Conservation (phyloP, 495 filamentous ascomycete genomes). For the Xylaria castorea region DNA sequence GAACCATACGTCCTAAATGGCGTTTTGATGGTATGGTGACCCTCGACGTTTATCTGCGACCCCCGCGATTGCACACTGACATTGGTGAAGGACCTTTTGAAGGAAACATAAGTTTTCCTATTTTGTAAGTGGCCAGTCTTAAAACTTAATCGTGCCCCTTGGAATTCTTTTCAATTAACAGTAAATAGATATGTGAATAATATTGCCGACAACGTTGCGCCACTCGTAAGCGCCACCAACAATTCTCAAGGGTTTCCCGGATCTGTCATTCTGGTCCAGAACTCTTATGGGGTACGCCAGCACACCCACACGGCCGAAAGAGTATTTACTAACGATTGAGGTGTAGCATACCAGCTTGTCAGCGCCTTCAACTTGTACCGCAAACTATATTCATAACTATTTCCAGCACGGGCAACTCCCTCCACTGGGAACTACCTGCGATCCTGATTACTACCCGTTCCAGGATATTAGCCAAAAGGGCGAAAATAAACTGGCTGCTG, state of each 20-base stretch:
- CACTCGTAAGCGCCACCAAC: conserved; percentile 55
- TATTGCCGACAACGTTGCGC: conserved; percentile 63
- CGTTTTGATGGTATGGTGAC: conserved; percentile 51
- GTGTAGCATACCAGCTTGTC: conserved; percentile 47
- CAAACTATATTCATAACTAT: conserved; percentile 42
- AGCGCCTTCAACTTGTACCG: conserved; percentile 45
- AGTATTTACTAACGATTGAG: conserved; percentile 1
- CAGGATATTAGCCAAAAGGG: conserved; percentile 17
- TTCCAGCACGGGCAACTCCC: conserved; percentile 47
- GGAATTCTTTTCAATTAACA: not conserved
- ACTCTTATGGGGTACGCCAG: conserved; percentile 54
- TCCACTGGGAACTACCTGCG: conserved; percentile 38
- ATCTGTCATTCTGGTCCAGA: conserved; percentile 61
- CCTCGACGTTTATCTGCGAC: not conserved
- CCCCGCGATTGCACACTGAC: not conserved
- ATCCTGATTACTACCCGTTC: conserved; percentile 41
- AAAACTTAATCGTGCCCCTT: not conserved
- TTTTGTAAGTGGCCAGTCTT: conserved; percentile 42
- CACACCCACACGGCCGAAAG: not conserved
- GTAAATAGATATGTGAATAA: conserved; percentile 54
- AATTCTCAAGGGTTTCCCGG: conserved; percentile 59
- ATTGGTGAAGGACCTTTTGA: conserved; percentile 45
- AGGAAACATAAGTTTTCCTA: conserved; percentile 58
- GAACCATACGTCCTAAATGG: conserved; percentile 65
- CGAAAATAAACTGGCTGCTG: conserved; percentile 25